Base-by-base conservation (phyloP, 805 yeast genomes). In the Candida nonsorbophila region DNA sequence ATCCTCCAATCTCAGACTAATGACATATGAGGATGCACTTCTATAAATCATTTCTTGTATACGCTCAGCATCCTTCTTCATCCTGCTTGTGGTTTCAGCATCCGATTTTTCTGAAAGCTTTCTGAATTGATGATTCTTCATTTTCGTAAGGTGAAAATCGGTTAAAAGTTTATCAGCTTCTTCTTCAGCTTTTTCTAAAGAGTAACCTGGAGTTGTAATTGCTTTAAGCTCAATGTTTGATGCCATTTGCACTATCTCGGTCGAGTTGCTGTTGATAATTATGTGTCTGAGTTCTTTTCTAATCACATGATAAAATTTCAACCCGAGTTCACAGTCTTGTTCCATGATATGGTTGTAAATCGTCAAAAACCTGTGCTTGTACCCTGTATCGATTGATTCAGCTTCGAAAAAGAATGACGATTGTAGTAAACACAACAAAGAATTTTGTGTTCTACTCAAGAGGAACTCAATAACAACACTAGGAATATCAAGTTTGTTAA, bases 31-130 rank as follows among this genome's bases (percentile, higher is more conserved):
- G 31, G 63, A 57, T 11, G 65, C 55, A 24, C 56, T 46, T 33
- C 63, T 51, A 39, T 62, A 63, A 22, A 51, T 40, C 63, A 63
- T 58, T 16, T 51, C 53, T 29, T 51, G 58, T 14, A 55, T 27
- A 16, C 30, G 34, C 27, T 41, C 46, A 14, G 46, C 41, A 32
- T 47, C 54, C 8, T 27, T 26, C 22, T 35, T 41, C 16, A 45
- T 22, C 7, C 22, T 32, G 11, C 29, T 36, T 22, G 33, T 42
- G 14, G 38, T 34, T 5, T 28, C 40, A 7, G 38, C 42, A 14
- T 41, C 36, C 4, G 24, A n/a, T 18, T 22, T 30, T 7, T 36
- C 37, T 7, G 33, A 28, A 12, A 39, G 26, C 14, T 36, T 39
- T 5, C 36, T 23, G 26, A 39, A 36, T 16, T 29, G 25, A 29